Base-by-base conservation (phyloP, 139 green algal species). In the Trebouxia sp. region DNA sequence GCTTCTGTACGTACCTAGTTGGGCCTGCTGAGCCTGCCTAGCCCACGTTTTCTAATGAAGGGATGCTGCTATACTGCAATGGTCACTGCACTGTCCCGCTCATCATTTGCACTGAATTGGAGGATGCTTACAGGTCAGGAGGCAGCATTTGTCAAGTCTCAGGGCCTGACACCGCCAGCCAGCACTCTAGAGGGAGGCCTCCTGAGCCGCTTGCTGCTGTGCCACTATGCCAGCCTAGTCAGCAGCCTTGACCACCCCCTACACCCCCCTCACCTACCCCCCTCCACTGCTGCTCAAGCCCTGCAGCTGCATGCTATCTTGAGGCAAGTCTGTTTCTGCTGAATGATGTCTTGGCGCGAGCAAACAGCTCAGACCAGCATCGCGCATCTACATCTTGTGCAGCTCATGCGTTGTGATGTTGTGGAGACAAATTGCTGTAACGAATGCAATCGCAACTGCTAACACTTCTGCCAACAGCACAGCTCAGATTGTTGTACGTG, bases 241-340 rank as follows among this genome's bases (percentile, higher is more conserved):
- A 77, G 11, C 4, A 37, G 24, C 6, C 26, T 56, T n/a, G 69
- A 55, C 69, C 53, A 51, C 26, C 28, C 10, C 24, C 39, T 24
- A 17, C 15, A 11, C 24, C 28, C 53, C 24, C 10, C 38, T 22
- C 12, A 24, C 20, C 22, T 56, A 26, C 10, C 38, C 62, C 17
- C 12, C 6, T 37, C 37, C 17, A 9, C 69, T 41, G 69, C 69
- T 77, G 69, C 69, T 24, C 69, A 77, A 10, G 69, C 69, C 22
- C 43, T 77, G 69, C 69, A 77, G 69, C 69, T 77, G 69, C 69
- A 77, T 37, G 9, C 41, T 0, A 22, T 56, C 12, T 41, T 77
- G n/a, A n/a, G n/a, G n/a, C n/a, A 77, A 22, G 69, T 77, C 26
- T 41, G 41, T 32, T 37, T 22, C 6, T 39, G 39, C 1, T 38